phyloP scores from a whole-genome alignment of 768 basidiomycete species.

The Hypholoma sublateritium region DNA sequence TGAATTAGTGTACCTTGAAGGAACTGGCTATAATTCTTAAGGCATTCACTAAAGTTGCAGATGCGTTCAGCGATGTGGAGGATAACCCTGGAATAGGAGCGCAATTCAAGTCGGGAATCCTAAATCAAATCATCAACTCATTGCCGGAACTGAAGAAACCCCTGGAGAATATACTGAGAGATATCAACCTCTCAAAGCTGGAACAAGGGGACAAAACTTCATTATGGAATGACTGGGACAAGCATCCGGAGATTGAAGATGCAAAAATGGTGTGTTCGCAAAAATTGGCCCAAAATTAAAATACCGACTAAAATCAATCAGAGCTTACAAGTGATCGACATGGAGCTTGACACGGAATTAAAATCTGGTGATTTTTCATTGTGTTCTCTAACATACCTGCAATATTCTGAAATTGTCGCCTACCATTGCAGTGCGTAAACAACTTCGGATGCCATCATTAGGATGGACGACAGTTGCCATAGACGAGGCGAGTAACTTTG shows the following conservation, averaged over 20 bases:
- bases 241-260: constrained; percentile 53
- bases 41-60: constrained; percentile 71
- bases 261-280: constrained; percentile 51
- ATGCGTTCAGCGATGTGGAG: constrained; percentile 51
- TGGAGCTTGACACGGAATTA: constrained; percentile 74
- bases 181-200: constrained; percentile 63
- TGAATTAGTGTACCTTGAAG: constrained; percentile 69
- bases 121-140: constrained; percentile 69
- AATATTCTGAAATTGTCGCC: background rate
- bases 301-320: constrained; percentile 24
- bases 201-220: constrained; percentile 62
- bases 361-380: constrained; percentile 46
- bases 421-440: constrained; percentile 57
- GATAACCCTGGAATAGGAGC: constrained; percentile 40
- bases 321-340: constrained; percentile 68
- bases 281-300: too few relatives aligned
- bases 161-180: constrained; percentile 50
- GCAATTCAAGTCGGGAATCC: constrained; percentile 56
- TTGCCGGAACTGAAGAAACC: constrained; percentile 65
- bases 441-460: constrained; percentile 70
- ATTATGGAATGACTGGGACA: constrained; percentile 62
- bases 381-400: background rate
- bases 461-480: constrained; percentile 65
- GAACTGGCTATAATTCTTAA: constrained; percentile 77
- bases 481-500: constrained; percentile 56